A percentile compares a stretch with the other conserved stretches of the same genome.
These are phyloP conservation scores for Neospora caninum DNA, from an alignment of 169 alveolate species.

Conservation along the genomic window DNA sequence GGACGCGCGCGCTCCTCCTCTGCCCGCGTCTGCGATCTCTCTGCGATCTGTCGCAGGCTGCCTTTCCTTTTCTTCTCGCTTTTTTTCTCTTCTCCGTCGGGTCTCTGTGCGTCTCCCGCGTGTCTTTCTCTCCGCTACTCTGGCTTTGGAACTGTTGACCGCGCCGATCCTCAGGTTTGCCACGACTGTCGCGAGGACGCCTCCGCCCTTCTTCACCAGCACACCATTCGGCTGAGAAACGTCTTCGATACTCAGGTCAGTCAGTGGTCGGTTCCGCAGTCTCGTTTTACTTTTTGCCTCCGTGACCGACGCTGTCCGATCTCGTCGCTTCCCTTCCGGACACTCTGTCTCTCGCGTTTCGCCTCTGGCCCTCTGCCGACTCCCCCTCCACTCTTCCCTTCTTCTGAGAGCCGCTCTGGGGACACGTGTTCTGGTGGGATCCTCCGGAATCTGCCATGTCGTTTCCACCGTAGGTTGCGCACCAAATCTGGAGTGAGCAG, in stretches of 20 bases:
- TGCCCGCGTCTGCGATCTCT: background rate
- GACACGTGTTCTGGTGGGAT: too few relatives aligned
- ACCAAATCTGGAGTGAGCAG: background rate
- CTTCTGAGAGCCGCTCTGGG: too few relatives aligned
- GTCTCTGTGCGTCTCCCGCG: background rate
- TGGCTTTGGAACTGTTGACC: background rate
- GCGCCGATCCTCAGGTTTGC: background rate
- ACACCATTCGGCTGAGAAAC: constrained; percentile 72
- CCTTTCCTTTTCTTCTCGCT: background rate
- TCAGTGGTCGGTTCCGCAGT: background rate
- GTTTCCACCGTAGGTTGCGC: background rate
- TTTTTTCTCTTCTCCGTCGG: background rate
- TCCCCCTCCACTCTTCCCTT: too few relatives aligned
- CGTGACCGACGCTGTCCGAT: too few relatives aligned
- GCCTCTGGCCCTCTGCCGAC: too few relatives aligned
- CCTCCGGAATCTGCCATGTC: background rate
- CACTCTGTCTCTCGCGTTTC: too few relatives aligned
- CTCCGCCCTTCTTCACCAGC: constrained; percentile 77
- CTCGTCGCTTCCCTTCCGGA: too few relatives aligned
- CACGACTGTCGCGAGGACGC: constrained; percentile 78
- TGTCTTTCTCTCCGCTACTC: background rate
- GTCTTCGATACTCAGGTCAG: constrained; percentile 78
- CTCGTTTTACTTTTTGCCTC: background rate
- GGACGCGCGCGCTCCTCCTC: too few relatives aligned
- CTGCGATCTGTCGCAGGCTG: background rate